A percentile compares a stretch with the other conserved stretches of the same genome.
Evolutionary conservation across 2,329 filamentous ascomycete species (phyloP).

Genomic region (Cladosporium halotolerans): DNA sequence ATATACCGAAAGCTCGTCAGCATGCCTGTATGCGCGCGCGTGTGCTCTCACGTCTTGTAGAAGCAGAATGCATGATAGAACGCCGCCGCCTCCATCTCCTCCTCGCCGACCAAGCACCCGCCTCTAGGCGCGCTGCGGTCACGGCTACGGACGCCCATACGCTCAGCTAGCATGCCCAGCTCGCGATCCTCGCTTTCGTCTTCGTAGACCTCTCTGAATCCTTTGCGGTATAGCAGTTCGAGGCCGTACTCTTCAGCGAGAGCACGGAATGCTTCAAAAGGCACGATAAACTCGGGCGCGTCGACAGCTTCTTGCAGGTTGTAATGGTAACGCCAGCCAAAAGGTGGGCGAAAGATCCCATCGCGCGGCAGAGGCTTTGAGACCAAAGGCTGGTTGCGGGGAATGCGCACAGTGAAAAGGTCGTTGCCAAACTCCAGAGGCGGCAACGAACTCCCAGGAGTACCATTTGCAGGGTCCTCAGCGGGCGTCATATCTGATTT

Average conservation of each 20-base stretch:
- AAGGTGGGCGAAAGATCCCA: conserved; percentile 87
- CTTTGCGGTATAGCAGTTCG: conserved; percentile 87
- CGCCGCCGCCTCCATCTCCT: conserved; percentile 84
- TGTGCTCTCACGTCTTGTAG: conserved; percentile 56
- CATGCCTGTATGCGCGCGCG: background rate
- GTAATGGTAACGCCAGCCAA: conserved; percentile 97
- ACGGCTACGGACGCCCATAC: conserved; percentile 85
- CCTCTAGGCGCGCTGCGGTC: conserved; percentile 44
- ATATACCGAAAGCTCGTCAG: background rate
- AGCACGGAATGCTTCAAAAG: conserved; percentile 95
- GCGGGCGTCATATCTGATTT: conserved; percentile 19
- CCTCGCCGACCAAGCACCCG: conserved; percentile 63
- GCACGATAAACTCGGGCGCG: conserved; percentile 94
- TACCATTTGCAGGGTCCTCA: conserved; percentile 11
- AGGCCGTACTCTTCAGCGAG: conserved; percentile 95
- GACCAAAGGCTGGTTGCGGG: conserved; percentile 48
- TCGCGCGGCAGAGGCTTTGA: conserved; percentile 61
- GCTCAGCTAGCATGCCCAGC: conserved; percentile 77
- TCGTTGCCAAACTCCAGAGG: conserved; percentile 81
- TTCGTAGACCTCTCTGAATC: conserved; percentile 86
- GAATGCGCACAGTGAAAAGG: conserved; percentile 87
- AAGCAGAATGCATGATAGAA: conserved; percentile 97
- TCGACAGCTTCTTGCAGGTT: conserved; percentile 94
- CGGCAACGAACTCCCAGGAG: conserved; percentile 13
- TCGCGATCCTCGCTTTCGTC: conserved; percentile 80